Conservation (phyloP, 352 stramenopile genomes). For the Blastocystis sp. region DNA sequence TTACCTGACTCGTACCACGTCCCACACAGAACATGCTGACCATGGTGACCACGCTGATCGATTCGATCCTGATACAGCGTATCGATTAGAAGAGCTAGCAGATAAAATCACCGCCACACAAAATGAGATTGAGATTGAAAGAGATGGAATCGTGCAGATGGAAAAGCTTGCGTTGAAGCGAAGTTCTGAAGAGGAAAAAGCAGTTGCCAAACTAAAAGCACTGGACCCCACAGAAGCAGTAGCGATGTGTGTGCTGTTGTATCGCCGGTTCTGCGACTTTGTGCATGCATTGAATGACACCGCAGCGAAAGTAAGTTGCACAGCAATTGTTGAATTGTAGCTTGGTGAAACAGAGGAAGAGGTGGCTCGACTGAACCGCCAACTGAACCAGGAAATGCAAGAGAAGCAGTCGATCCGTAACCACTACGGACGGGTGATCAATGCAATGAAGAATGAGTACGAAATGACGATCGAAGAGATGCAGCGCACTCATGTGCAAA, state of each 20-base stretch:
- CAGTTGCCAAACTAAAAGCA: neutral
- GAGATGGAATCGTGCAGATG: neutral
- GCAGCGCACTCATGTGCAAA: neutral
- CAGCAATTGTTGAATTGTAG: neutral
- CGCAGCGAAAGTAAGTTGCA: neutral
- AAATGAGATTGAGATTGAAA: neutral
- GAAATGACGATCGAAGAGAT: neutral
- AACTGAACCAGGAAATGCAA: neutral
- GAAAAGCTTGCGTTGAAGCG: neutral
- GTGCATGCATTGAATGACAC: neutral
- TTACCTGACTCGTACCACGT: neutral
- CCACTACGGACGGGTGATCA: neutral
- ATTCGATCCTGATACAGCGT: neutral
- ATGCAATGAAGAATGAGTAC: neutral
- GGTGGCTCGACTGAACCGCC: neutral
- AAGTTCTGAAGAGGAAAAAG: neutral
- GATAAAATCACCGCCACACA: neutral
- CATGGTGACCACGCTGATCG: too few relatives aligned
- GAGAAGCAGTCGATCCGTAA: neutral
- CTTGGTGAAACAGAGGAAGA: neutral
- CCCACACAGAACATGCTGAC: neutral
- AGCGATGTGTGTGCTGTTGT: constrained; percentile 17
- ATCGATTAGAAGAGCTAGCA: neutral
- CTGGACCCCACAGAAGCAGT: neutral
- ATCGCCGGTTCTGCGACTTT: neutral